Percentiles rank a stretch among this genome's conserved stretches.
phyloP scores from a whole-genome alignment of 257 asterid species.

The Haberlea rhodopensis region DNA sequence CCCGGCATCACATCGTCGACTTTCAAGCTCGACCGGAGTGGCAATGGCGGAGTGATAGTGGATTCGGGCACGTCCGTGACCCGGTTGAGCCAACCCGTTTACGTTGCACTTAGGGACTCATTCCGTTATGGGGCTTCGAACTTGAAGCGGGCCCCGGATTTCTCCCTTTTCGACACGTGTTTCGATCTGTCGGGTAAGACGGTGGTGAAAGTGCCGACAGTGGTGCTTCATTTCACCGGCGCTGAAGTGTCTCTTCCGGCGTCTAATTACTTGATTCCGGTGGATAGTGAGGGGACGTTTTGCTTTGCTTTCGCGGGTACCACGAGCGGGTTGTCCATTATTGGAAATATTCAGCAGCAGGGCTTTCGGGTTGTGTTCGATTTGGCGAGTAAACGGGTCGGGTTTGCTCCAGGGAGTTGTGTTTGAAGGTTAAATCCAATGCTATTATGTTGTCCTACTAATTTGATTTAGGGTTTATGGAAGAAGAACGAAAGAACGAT shows the following conservation, averaged over 20 bases:
- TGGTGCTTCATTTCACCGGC: conserved; percentile 72
- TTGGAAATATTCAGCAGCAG: conserved; percentile 69
- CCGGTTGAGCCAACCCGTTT: conserved; percentile 70
- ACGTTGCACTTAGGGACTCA: conserved; percentile 63
- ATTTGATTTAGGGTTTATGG: too few relatives aligned
- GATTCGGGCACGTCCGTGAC: conserved; percentile 94
- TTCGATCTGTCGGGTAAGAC: conserved; percentile 74
- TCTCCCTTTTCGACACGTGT: conserved; percentile 79
- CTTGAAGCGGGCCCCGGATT: conserved; percentile 45
- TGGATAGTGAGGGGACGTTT: conserved; percentile 60
- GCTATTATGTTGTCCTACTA: too few relatives aligned
- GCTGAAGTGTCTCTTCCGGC: conserved; percentile 90
- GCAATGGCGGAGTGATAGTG: conserved; percentile 76
- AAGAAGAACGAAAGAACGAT: too few relatives aligned
- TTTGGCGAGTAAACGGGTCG: conserved; percentile 51
- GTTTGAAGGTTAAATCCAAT: too few relatives aligned
- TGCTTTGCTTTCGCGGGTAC: conserved; percentile 97
- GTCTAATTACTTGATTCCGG: conserved; percentile 84
- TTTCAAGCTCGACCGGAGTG: conserved; percentile 53
- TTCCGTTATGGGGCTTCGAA: conserved; percentile 51
- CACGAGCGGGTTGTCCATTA: conserved; percentile 52
- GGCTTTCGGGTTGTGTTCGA: conserved; percentile 70
- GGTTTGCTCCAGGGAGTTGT: conserved; percentile 55
- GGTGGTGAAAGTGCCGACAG: conserved; percentile 84
- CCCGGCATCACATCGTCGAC: conserved; percentile 44